These are phyloP conservation scores for Ustilago shanxiensis DNA, from an alignment of 1,284 basidiomycete species.

Conservation along the genomic window DNA sequence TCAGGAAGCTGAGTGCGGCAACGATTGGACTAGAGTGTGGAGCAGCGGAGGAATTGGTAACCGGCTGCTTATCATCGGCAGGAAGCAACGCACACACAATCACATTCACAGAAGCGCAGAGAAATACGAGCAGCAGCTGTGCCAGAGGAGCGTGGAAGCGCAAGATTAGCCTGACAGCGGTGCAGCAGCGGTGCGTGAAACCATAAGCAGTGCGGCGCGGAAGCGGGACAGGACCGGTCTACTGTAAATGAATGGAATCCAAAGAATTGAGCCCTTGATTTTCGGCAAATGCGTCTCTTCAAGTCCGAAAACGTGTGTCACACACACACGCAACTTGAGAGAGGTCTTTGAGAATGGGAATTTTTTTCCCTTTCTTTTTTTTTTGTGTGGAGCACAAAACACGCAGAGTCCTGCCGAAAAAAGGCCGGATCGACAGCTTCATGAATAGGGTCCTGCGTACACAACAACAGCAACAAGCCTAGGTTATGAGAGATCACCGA, in stretches of 20 bases:
- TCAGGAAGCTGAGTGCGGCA: constrained; percentile 3
- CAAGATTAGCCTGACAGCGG: too few relatives aligned
- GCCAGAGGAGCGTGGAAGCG: constrained; percentile 15
- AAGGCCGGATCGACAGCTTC: constrained; percentile 7
- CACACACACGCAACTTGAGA: not conserved
- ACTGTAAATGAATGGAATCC: too few relatives aligned
- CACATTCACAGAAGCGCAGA: too few relatives aligned
- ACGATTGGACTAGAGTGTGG: not conserved
- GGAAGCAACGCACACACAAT: not conserved
- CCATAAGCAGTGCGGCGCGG: not conserved
- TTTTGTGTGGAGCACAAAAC: constrained; percentile 1
- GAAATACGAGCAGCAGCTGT: too few relatives aligned
- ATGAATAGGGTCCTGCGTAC: too few relatives aligned
- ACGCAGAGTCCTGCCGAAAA: constrained; percentile 4
- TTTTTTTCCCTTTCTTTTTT: not conserved
- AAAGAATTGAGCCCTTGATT: constrained; percentile 14
- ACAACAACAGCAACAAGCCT: too few relatives aligned
- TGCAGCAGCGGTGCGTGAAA: not conserved
- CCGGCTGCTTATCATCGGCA: constrained; percentile 15
- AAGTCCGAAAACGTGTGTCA: constrained; percentile 6
- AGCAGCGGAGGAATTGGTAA: not conserved
- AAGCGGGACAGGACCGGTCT: constrained; percentile 14
- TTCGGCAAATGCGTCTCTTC: constrained; percentile 9
- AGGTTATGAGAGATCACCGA: not conserved
- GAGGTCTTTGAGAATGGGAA: too few relatives aligned